Evolutionary conservation across 345 rosid species (phyloP).

Genomic region (Rhizophora mangle): DNA sequence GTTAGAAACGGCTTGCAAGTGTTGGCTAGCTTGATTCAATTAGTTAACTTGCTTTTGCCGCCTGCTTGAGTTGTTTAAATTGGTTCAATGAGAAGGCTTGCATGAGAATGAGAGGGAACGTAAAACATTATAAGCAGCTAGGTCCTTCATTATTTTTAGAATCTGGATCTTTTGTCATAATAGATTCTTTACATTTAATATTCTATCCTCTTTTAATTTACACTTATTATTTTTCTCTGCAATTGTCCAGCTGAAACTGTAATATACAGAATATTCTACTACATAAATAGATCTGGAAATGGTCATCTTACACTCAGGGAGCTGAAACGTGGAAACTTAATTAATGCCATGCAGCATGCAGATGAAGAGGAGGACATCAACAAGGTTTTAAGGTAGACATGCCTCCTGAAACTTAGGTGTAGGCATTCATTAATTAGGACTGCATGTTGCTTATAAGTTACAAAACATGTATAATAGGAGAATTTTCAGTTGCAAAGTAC

Average conservation of each 20-base stretch:
- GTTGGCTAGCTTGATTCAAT: neutral
- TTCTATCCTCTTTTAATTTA: slow-evolving; percentile 7
- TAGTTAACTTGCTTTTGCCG: neutral
- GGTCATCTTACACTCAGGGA: slow-evolving; percentile 86
- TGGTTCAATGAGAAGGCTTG: neutral
- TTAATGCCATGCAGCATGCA: slow-evolving; percentile 85
- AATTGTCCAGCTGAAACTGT: slow-evolving; percentile 91
- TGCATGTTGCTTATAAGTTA: neutral
- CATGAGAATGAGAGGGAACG: neutral
- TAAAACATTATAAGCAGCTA: neutral
- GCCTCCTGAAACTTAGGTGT: slow-evolving; percentile 1
- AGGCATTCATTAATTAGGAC: slow-evolving; percentile 1
- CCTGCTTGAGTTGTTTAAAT: slow-evolving; percentile 1
- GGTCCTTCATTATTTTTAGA: neutral
- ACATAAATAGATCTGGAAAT: slow-evolving; percentile 80
- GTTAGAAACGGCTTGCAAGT: neutral
- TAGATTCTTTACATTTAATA: neutral
- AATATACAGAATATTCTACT: slow-evolving; percentile 91
- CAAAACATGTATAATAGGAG: slow-evolving; percentile 11
- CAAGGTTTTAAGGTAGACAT: slow-evolving; percentile 79
- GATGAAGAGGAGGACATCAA: slow-evolving; percentile 98
- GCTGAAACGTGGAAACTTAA: slow-evolving; percentile 83
- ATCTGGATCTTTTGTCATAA: neutral
- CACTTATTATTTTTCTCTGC: slow-evolving; percentile 27
- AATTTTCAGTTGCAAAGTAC: neutral